These are phyloP conservation scores for Lepidium sativum DNA, from an alignment of 345 rosid species.

Conservation along the genomic window DNA sequence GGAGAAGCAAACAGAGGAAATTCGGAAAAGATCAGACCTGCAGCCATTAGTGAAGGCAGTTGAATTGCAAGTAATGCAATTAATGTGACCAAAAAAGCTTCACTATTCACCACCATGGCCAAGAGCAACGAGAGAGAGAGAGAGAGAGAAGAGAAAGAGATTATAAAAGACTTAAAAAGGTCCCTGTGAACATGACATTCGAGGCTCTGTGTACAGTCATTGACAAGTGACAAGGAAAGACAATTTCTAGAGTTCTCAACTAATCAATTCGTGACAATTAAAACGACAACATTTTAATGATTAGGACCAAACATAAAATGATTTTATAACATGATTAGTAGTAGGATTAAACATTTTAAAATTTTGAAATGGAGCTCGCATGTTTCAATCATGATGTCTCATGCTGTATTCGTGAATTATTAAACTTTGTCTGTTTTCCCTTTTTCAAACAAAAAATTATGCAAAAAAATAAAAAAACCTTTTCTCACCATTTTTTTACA, in stretches of 20 bases:
- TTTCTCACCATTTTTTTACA: too few relatives aligned
- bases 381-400: too few relatives aligned
- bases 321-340: too few relatives aligned
- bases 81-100: constrained; percentile 36
- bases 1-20: constrained; percentile 17
- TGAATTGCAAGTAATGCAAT: constrained; percentile 41
- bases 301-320: too few relatives aligned
- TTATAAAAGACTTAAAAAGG: constrained; percentile 19
- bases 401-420: too few relatives aligned
- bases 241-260: neutral
- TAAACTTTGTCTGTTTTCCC: too few relatives aligned
- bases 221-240: constrained; percentile 18
- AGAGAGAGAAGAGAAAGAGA: constrained; percentile 8
- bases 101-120: constrained; percentile 40
- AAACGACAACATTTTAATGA: neutral
- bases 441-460: too few relatives aligned
- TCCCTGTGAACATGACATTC: constrained; percentile 19
- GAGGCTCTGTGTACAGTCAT: constrained; percentile 20
- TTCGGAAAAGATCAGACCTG: constrained; percentile 34
- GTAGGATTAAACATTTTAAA: too few relatives aligned
- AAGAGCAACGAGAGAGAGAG: constrained; percentile 6
- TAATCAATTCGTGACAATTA: constrained; percentile 19
- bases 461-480: too few relatives aligned
- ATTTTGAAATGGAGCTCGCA: too few relatives aligned
- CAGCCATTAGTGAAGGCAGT: constrained; percentile 40